Percentiles rank a stretch among this genome's conserved stretches.
These are phyloP conservation scores for Beauveria varroae DNA, from an alignment of 2,329 filamentous ascomycete genomes.

Conservation along the genomic window DNA sequence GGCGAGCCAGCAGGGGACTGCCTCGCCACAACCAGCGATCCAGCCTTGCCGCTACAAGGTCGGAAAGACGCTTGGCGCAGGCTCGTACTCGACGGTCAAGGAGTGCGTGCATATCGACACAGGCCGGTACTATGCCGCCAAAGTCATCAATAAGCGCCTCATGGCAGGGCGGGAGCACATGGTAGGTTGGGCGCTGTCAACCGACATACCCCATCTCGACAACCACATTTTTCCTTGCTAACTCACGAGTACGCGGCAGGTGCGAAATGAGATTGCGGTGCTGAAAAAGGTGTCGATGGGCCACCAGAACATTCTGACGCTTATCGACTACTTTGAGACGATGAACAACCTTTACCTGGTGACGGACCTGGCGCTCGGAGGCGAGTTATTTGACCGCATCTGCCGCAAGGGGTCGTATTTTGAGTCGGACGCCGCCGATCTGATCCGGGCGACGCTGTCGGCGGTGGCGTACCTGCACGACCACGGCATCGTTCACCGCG, in stretches of 20 bases:
- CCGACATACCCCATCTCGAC: not conserved
- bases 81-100: slow-evolving; percentile 97
- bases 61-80: slow-evolving; percentile 92
- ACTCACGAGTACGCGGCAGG: slow-evolving; percentile 39
- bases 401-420: slow-evolving; percentile 98
- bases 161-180: slow-evolving; percentile 98
- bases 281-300: slow-evolving; percentile 98
- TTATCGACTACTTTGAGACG: slow-evolving; percentile 99
- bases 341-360: slow-evolving; percentile 99
- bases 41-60: slow-evolving; percentile 98
- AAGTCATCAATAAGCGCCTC: slow-evolving; percentile 97
- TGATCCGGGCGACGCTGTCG: slow-evolving; percentile 89
- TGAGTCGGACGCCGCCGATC: slow-evolving; percentile 90
- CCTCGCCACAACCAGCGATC: slow-evolving; percentile 50
- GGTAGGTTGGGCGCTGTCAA: slow-evolving; percentile 46
- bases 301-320: slow-evolving; percentile 93
- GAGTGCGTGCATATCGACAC: slow-evolving; percentile 99
- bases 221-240: not conserved
- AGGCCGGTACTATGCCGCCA: slow-evolving; percentile 94
- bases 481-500: slow-evolving; percentile 95
- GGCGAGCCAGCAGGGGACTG: slow-evolving; percentile 19
- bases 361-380: slow-evolving; percentile 90
- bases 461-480: slow-evolving; percentile 98
- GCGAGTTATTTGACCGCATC: slow-evolving; percentile 96
- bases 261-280: slow-evolving; percentile 95